These are phyloP conservation scores for Arthrobotrys iridis DNA, from an alignment of 2,329 filamentous ascomycete genomes.

Conservation along the genomic window DNA sequence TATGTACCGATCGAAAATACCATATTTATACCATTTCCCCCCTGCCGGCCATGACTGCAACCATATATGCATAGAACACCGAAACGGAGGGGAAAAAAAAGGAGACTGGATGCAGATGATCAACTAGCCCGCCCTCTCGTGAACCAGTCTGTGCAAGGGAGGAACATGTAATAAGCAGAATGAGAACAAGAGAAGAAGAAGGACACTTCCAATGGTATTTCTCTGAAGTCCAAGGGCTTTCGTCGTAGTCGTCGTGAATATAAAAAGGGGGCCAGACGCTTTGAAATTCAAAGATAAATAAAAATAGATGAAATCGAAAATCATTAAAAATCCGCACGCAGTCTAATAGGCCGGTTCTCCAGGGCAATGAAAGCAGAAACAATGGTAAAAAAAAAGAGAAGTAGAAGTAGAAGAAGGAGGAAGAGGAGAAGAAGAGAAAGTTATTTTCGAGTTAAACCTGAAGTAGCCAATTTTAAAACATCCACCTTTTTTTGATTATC, in stretches of 20 bases:
- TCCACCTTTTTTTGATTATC: background rate
- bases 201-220: too few species aligned
- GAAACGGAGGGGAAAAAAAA: too few species aligned
- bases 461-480: background rate
- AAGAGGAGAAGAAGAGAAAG: background rate
- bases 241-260: background rate
- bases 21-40: too few species aligned
- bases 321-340: slow-evolving; percentile 5
- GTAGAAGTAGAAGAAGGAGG: background rate
- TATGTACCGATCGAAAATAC: too few species aligned
- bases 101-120: too few species aligned
- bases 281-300: background rate
- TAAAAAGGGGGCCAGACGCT: background rate
- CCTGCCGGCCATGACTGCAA: too few species aligned
- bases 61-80: too few species aligned
- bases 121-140: too few species aligned
- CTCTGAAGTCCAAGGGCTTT: background rate
- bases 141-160: too few species aligned
- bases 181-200: too few species aligned
- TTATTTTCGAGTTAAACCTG: background rate
- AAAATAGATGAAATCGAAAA: background rate
- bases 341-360: slow-evolving; percentile 13
- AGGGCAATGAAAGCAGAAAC: background rate
- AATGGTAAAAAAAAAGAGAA: slow-evolving; percentile 5
- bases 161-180: background rate